Percentiles rank a stretch among this genome's conserved stretches.
Conservation (phyloP, 805 yeast genomes). For the Barnettozyma vustinii region DNA sequence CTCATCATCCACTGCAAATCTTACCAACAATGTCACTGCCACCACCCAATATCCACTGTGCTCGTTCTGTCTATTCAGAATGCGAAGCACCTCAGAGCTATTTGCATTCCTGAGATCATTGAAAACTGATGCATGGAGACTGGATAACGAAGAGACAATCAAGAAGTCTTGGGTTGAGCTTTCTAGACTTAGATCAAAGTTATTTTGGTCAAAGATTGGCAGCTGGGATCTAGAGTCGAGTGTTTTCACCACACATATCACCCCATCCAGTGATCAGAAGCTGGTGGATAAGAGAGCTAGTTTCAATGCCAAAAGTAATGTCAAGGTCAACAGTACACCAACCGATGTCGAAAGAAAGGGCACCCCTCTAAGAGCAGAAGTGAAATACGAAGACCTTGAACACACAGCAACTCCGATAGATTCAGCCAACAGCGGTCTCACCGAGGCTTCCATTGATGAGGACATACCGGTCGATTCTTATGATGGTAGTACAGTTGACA, state of each 20-base stretch:
- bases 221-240: conserved; percentile 53
- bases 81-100: conserved; percentile 79
- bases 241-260: conserved; percentile 30
- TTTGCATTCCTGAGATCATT: conserved; percentile 70
- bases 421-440: conserved; percentile 1
- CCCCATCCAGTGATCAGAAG: conserved; percentile 16
- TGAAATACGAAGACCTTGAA: conserved; percentile 13
- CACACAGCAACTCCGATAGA: conserved; percentile 7
- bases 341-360: conserved; percentile 3
- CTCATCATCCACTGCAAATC: conserved; percentile 10
- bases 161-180: conserved; percentile 61
- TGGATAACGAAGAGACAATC: conserved; percentile 38
- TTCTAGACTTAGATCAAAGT: conserved; percentile 57
- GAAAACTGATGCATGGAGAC: conserved; percentile 50
- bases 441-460: background rate
- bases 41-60: conserved; percentile 61
- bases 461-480: background rate
- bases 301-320: background rate
- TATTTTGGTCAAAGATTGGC: conserved; percentile 84
- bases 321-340: background rate
- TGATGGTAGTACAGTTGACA: conserved; percentile 4
- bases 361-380: conserved; percentile 3
- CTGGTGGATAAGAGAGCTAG: background rate
- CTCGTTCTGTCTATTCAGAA: conserved; percentile 70
- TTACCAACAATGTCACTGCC: conserved; percentile 26